These are phyloP conservation scores for Vaccinium vitisidaea DNA, from an alignment of 148 eudicot species.

Conservation along the genomic window DNA sequence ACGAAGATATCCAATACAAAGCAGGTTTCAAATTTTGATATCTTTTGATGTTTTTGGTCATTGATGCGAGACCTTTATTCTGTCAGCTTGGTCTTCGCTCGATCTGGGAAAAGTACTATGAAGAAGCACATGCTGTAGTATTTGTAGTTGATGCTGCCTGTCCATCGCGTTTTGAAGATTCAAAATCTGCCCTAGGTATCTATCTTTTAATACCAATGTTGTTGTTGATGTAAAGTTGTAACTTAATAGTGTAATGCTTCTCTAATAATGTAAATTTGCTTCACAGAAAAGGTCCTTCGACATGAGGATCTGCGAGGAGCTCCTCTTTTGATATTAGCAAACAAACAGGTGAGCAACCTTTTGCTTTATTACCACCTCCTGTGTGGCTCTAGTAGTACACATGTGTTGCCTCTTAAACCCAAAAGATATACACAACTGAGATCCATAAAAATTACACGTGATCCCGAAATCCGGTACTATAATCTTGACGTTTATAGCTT, in stretches of 20 bases:
- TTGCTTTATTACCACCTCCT: neutral
- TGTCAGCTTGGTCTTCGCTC: slow-evolving; percentile 94
- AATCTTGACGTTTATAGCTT: neutral
- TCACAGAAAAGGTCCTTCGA: slow-evolving; percentile 87
- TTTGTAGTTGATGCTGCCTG: slow-evolving; percentile 88
- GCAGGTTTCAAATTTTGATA: neutral
- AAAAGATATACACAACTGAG: neutral
- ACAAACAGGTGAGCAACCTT: slow-evolving; percentile 71
- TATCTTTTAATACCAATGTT: neutral
- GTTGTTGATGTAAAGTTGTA: neutral
- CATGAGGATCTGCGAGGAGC: slow-evolving; percentile 98
- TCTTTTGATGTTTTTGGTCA: slow-evolving; percentile 10
- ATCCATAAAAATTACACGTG: neutral
- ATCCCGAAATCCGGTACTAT: neutral
- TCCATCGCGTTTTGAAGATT: slow-evolving; percentile 93
- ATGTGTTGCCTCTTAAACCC: neutral
- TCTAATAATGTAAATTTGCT: slow-evolving; percentile 8
- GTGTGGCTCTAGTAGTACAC: neutral
- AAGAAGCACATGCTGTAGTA: slow-evolving; percentile 97
- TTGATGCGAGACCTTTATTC: slow-evolving; percentile 22
- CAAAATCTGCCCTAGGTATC: slow-evolving; percentile 87
- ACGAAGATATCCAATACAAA: neutral
- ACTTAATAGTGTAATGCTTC: neutral
- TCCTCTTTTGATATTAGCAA: slow-evolving; percentile 87
- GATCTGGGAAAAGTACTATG: slow-evolving; percentile 98